Percentiles rank a stretch among this genome's conserved stretches.
Conservation (phyloP, 2,329 filamentous ascomycete genomes). For the Rhexocercosporidium sp. region DNA sequence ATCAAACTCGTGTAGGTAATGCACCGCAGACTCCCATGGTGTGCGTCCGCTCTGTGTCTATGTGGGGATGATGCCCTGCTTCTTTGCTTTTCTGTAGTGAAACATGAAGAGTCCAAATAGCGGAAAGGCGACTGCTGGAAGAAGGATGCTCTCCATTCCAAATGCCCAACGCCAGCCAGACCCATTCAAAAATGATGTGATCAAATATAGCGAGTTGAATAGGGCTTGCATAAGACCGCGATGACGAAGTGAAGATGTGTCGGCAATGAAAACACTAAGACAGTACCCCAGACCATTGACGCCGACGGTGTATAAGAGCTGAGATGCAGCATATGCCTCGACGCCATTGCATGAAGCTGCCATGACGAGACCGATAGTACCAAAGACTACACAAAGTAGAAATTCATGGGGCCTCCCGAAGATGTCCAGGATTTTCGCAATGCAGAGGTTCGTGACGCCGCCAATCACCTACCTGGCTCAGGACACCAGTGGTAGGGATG, state of each 20-base stretch:
- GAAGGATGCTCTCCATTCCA: constrained; percentile 67
- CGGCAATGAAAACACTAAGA: constrained; percentile 65
- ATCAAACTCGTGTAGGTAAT: constrained; percentile 53
- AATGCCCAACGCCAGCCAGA: constrained; percentile 70
- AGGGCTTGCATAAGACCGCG: no score
- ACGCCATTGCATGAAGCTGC: constrained; percentile 67
- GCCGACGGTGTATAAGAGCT: constrained; percentile 70
- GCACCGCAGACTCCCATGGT: constrained; percentile 50
- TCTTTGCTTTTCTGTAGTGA: constrained; percentile 65
- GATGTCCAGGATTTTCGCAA: no score
- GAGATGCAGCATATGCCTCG: constrained; percentile 59
- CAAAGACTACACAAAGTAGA: background rate
- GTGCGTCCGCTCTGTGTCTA: constrained; percentile 49
- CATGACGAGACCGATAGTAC: constrained; percentile 58
- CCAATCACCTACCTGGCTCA: no score
- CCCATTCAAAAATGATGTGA: constrained; percentile 58
- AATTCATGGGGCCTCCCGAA: no score
- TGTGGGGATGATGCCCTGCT: constrained; percentile 53
- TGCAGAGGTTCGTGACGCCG: no score
- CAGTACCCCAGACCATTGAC: constrained; percentile 45
- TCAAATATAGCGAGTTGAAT: constrained; percentile 52
- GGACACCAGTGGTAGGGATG: no score
- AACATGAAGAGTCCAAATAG: constrained; percentile 53
- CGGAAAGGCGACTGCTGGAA: constrained; percentile 64
- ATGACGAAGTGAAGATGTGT: constrained; percentile 67